These are phyloP conservation scores for Stephania cephalantha DNA, from an alignment of 164 flowering plant genomes.

Conservation along the genomic window DNA sequence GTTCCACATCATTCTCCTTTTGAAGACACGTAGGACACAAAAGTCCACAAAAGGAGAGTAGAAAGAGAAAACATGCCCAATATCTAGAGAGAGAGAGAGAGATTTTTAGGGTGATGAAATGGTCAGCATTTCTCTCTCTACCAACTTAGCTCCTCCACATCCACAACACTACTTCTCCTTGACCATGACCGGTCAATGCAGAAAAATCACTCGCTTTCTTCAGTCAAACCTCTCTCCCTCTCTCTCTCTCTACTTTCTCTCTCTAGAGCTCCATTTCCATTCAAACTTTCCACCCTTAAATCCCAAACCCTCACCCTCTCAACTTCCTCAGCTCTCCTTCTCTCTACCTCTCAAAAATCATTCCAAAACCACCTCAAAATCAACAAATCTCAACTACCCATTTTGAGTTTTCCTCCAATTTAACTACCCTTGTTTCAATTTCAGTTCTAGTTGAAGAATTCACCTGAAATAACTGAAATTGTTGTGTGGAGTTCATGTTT, in stretches of 20 bases:
- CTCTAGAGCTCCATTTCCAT: not conserved
- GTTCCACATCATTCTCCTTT: not conserved
- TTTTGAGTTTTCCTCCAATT: not conserved
- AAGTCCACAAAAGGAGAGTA: not conserved
- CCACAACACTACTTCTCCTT: conserved; percentile 8
- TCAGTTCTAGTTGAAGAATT: not conserved
- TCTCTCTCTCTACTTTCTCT: not conserved
- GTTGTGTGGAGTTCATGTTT: not conserved
- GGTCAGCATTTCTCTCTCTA: conserved; percentile 24
- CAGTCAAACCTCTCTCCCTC: conserved; percentile 14
- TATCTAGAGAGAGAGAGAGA: not conserved
- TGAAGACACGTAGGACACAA: not conserved
- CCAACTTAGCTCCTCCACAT: not conserved
- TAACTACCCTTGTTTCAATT: not conserved
- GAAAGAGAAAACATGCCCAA: not conserved
- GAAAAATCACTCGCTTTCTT: conserved; percentile 13
- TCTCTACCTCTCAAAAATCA: not conserved
- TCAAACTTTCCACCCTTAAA: conserved; percentile 26
- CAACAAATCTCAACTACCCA: conserved; percentile 7
- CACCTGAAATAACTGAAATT: not conserved
- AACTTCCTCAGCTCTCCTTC: not conserved
- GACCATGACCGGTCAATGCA: conserved; percentile 41
- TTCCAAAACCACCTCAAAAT: not conserved
- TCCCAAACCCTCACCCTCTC: not conserved
- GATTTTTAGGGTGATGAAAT: conserved; percentile 13